Evolutionary conservation across 768 basidiomycete genomes (phyloP).

Genomic region (Auricularia heimuer): DNA sequence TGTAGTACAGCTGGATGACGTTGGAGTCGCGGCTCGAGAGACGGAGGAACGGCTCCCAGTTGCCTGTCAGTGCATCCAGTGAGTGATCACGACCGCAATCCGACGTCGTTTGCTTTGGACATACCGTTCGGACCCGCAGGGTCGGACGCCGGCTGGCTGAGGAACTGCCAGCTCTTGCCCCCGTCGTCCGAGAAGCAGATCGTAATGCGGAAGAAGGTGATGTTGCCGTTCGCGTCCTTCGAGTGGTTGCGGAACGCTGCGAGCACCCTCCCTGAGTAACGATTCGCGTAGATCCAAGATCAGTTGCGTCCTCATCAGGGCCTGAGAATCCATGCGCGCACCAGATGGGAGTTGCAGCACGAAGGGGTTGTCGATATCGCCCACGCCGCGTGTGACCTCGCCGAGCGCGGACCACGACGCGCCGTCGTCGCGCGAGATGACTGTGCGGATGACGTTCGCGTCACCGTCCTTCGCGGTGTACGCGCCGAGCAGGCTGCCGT

Average conservation of each 20-base stretch:
- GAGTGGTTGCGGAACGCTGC: neutral
- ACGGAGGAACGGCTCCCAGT: neutral
- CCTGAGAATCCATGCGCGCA: neutral
- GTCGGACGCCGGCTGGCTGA: neutral
- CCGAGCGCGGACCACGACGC: neutral
- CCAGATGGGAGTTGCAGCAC: neutral
- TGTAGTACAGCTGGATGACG: neutral
- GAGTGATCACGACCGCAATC: too few relatives aligned
- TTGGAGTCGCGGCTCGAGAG: neutral
- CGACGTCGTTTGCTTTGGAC: neutral
- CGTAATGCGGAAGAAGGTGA: neutral
- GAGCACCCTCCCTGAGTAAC: neutral
- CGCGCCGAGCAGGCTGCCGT: neutral
- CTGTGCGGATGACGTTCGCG: neutral
- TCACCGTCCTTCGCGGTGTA: neutral
- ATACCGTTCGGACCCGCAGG: neutral
- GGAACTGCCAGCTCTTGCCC: neutral
- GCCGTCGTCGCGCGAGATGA: neutral
- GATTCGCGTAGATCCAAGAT: neutral
- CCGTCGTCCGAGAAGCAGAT: neutral
- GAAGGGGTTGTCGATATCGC: neutral
- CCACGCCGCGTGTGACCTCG: neutral
- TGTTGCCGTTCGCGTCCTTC: neutral
- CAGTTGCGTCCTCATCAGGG: neutral
- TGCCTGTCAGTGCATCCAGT: neutral